These are phyloP conservation scores for Didymella exigua DNA, from an alignment of 2,329 filamentous ascomycete species.

Conservation along the genomic window DNA sequence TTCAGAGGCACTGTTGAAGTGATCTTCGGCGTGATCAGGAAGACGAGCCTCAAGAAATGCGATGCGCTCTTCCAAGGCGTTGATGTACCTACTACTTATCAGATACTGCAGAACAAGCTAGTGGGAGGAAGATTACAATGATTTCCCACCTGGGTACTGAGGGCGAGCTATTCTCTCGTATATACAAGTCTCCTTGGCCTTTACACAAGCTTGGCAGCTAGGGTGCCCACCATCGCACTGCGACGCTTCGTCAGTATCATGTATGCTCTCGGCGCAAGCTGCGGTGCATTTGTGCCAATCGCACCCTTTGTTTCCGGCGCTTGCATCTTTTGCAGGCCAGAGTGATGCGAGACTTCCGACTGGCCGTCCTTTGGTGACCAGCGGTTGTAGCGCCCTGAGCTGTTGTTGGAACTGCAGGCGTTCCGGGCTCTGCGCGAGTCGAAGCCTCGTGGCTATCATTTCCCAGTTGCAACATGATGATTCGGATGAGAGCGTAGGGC, in stretches of 20 bases:
- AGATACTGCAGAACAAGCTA: background rate
- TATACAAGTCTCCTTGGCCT: slow-evolving; percentile 27
- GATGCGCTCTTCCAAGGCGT: slow-evolving; percentile 33
- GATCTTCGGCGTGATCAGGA: slow-evolving; percentile 33
- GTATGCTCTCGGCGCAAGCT: background rate
- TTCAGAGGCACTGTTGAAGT: slow-evolving; percentile 17
- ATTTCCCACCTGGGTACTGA: slow-evolving; percentile 36
- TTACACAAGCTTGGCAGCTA: slow-evolving; percentile 28
- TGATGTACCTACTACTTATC: slow-evolving; percentile 27
- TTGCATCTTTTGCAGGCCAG: slow-evolving; percentile 37
- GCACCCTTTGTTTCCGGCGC: slow-evolving; percentile 34
- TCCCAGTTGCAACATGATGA: background rate
- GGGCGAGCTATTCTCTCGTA: slow-evolving; percentile 34
- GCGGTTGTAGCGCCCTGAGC: background rate
- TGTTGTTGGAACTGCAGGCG: background rate
- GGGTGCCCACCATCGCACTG: slow-evolving; percentile 34
- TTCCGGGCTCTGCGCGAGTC: background rate
- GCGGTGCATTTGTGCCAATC: background rate
- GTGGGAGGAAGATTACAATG: slow-evolving; percentile 17
- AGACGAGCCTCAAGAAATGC: slow-evolving; percentile 36
- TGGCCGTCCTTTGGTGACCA: background rate
- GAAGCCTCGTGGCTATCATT: background rate
- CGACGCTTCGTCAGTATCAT: background rate
- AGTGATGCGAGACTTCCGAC: slow-evolving; percentile 28
- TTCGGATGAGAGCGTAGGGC: background rate